phyloP scores from a whole-genome alignment of 495 filamentous ascomycete genomes.

The Aspergillus saccharolyticus region DNA sequence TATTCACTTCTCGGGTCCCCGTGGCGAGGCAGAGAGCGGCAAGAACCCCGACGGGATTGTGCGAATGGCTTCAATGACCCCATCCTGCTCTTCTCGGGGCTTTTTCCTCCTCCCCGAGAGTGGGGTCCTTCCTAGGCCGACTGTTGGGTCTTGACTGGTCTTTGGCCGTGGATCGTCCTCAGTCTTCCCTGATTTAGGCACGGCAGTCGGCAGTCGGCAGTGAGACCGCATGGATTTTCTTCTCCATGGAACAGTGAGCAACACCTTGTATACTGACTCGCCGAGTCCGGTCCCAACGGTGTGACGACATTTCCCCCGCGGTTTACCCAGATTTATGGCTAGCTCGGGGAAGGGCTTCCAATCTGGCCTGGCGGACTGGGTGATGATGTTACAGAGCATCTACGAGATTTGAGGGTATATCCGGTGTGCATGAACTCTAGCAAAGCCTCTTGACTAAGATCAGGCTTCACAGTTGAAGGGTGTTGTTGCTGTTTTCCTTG shows the following conservation, averaged over 20 bases:
- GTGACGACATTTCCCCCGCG: not conserved
- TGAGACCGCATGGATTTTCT: not conserved
- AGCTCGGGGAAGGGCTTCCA: not conserved
- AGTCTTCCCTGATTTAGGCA: not conserved
- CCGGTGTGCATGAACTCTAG: not conserved
- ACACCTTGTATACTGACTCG: too few species aligned
- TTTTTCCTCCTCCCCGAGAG: not conserved
- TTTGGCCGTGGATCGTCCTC: not conserved
- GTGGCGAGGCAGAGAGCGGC: not conserved
- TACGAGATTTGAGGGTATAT: not conserved
- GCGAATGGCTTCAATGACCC: not conserved
- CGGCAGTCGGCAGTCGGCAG: not conserved
- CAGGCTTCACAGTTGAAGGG: not conserved
- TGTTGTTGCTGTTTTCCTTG: not conserved
- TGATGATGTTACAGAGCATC: not conserved
- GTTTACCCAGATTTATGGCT: not conserved
- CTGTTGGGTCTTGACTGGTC: not conserved
- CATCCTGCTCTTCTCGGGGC: not conserved
- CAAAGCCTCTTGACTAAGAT: too few species aligned
- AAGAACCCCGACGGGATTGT: not conserved
- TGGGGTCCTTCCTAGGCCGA: not conserved
- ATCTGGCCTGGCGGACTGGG: not conserved
- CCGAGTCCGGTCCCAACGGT: too few species aligned
- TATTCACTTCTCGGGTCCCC: not conserved
- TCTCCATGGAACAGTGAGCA: not conserved